Conservation (phyloP, 345 rosid species). For the Citrus unshiu region DNA sequence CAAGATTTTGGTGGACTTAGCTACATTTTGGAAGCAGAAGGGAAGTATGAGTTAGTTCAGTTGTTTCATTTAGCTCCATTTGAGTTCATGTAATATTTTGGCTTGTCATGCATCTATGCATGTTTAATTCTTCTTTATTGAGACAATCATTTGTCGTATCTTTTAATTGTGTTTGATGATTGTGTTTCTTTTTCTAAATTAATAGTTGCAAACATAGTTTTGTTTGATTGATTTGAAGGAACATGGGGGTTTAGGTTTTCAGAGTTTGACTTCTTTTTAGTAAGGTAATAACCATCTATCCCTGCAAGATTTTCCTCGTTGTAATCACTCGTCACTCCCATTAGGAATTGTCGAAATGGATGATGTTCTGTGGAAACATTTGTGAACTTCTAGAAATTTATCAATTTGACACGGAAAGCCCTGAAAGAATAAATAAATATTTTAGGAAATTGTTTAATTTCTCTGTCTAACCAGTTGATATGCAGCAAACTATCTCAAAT, state of each 20-base stretch:
- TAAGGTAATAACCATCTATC: neutral
- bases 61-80: neutral
- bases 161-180: too few species aligned
- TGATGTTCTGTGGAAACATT: neutral
- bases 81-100: neutral
- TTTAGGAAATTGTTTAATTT: neutral
- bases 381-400: neutral
- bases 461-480: neutral
- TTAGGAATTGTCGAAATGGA: neutral
- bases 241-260: neutral
- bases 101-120: neutral
- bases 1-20: neutral
- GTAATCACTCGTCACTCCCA: neutral
- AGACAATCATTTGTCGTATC: neutral
- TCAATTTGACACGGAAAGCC: neutral
- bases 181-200: neutral
- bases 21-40: neutral
- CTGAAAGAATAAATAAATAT: neutral
- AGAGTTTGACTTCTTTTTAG: neutral
- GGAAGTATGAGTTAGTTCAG: neutral
- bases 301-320: neutral
- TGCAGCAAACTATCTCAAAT: neutral
- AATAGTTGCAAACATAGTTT: neutral
- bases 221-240: neutral
- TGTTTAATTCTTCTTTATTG: constrained; percentile 1